Evolutionary conservation across 768 basidiomycete species (phyloP).

Genomic region (Cantharellus cinnabarinus): DNA sequence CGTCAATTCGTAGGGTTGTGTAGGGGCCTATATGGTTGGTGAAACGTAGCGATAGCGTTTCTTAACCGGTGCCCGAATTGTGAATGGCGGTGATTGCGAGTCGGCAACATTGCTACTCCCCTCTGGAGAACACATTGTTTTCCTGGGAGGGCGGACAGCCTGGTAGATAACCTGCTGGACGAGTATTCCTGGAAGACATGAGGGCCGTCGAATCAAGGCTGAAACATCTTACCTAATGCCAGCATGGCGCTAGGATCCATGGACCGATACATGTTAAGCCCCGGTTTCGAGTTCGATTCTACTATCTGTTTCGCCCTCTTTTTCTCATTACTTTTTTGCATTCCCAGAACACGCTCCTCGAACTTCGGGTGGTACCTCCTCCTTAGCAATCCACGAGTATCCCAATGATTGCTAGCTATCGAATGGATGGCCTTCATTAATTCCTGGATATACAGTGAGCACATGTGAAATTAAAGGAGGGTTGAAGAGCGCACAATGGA

Average conservation of each 20-base stretch:
- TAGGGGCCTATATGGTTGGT: no score
- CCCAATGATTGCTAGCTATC: slow-evolving; percentile 36
- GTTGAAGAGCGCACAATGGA: slow-evolving; percentile 1
- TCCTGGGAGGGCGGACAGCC: background rate
- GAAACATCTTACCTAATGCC: background rate
- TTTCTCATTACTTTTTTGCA: slow-evolving; percentile 13
- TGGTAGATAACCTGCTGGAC: background rate
- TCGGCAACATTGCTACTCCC: background rate
- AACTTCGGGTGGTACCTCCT: slow-evolving; percentile 14
- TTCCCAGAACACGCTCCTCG: no score
- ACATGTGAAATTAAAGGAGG: slow-evolving; percentile 32
- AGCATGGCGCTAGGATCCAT: background rate
- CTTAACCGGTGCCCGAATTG: background rate
- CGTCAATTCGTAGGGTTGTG: no score
- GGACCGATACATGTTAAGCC: background rate
- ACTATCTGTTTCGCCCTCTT: slow-evolving; percentile 11
- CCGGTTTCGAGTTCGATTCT: background rate
- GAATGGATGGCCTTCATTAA: slow-evolving; percentile 32
- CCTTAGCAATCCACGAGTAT: slow-evolving; percentile 18
- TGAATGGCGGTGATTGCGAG: background rate
- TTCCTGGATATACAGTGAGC: slow-evolving; percentile 24
- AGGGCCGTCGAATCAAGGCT: background rate
- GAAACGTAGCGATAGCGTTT: no score
- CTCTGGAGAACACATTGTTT: background rate
- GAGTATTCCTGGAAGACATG: background rate